Base-by-base conservation (phyloP, 768 basidiomycete genomes). In the Tricholoma hemisulphureum region DNA sequence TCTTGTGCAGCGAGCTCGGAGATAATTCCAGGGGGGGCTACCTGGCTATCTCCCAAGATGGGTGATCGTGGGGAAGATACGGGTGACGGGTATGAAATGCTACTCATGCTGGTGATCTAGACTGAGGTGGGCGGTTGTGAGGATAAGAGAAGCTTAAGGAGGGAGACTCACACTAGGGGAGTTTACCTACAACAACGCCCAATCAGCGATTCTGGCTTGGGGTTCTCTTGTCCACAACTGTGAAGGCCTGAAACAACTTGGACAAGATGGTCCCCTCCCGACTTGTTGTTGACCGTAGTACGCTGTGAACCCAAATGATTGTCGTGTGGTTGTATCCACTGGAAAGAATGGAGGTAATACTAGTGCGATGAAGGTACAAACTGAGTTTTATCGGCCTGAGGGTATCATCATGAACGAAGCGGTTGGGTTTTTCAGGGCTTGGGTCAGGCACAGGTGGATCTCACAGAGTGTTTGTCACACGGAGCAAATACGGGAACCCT, bases 31-130 rank as follows among this genome's bases (percentile, higher is more conserved):
- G 35, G 32, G 14, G 39, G 41, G 18, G 48, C 39, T 34, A 50
- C 26, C 37, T 43, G 58, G 20, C 18, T 46, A 34, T 45, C 61
- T 31, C 61, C 58, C 45, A 64, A 52, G 58, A 55, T 34, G 23
- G 58, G 52, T 34, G 66, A 67, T 34, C 59, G 55, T 14, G 66
- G 55, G 8, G 67, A 53, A 28, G 70, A 71, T 18, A 69, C 48
- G 10, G 72, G 70, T 28, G 71, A 72, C 4, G 72, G 68, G 56
- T 72, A 72, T 2, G 70, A 67, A 41, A 58, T 62, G 43, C 56
- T 34, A 46, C 61, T 69, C 72, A 71, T 75, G 46, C 46, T 49
- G 9, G 16, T 29, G n/a, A n/a, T 28, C 6, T n/a, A n/a, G n/a
- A n/a, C n/a, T n/a, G 18, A 49, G 26, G 46, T 49, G 46, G n/a